phyloP scores from a whole-genome alignment of 768 basidiomycete species.

The Xerocomellus chrysenteron region DNA sequence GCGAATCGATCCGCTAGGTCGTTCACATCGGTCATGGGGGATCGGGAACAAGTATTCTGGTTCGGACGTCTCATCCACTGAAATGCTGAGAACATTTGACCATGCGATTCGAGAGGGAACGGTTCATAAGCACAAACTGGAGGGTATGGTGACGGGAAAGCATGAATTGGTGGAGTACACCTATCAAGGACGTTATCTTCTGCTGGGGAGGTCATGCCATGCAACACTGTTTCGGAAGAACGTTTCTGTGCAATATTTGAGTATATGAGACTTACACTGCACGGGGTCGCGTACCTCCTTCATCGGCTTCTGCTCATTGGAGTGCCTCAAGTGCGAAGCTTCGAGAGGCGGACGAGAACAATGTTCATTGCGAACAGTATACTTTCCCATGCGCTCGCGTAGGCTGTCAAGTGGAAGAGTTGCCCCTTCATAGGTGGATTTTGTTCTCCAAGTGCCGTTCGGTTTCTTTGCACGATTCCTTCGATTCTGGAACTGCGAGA shows the following conservation, averaged over 20 bases:
- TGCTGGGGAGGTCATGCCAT: not conserved
- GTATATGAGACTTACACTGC: not conserved
- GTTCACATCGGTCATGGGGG: not conserved
- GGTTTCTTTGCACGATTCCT: slow-evolving; percentile 1
- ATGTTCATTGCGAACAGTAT: not conserved
- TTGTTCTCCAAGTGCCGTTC: not conserved
- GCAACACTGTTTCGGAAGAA: not conserved
- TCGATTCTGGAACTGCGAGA: slow-evolving; percentile 1
- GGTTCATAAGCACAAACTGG: not conserved
- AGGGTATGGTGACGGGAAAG: not conserved
- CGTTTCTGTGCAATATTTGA: not conserved
- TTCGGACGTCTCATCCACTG: not conserved
- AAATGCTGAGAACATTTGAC: not conserved
- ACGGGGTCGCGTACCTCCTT: not conserved
- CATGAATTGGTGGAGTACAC: not conserved
- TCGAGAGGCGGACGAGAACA: not conserved
- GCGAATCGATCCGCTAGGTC: not conserved
- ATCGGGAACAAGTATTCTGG: not conserved
- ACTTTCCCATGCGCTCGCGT: not conserved
- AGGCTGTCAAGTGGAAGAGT: not conserved
- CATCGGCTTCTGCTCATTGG: not conserved
- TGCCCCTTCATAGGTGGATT: not conserved
- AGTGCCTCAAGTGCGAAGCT: not conserved
- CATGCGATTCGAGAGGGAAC: not conserved
- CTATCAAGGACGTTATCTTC: not conserved